Evolutionary conservation across 176 grass and related monocot species (phyloP).

Genomic region (Cymbopogon citratus): DNA sequence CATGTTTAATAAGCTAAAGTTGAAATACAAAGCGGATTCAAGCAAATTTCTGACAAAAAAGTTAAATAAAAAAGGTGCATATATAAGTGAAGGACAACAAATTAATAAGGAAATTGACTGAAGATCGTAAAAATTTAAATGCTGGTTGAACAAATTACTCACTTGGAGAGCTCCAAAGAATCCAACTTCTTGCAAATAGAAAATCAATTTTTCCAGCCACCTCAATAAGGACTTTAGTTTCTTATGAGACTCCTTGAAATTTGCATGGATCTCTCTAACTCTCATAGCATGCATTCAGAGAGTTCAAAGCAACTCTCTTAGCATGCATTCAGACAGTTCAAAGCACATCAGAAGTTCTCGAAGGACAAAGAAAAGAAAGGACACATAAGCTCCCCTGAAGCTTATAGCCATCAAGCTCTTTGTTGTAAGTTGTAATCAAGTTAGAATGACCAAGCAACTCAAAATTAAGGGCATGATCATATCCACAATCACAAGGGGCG

Average conservation of each 20-base stretch:
- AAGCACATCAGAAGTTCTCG: conserved; percentile 1
- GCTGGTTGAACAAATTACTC: conserved; percentile 14
- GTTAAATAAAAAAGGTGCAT: no score
- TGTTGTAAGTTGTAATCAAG: conserved; percentile 37
- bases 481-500: no score
- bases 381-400: conserved; percentile 44
- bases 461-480: no score
- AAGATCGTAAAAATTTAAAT: not conserved
- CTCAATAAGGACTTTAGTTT: conserved; percentile 62
- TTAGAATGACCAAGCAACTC: conserved; percentile 1
- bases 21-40: no score
- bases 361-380: not conserved
- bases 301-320: no score
- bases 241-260: conserved; percentile 64
- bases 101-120: no score
- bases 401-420: conserved; percentile 63
- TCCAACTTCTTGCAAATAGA: conserved; percentile 87
- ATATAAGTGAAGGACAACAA: no score
- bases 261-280: conserved; percentile 48
- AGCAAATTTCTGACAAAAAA: no score
- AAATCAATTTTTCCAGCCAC: conserved; percentile 73
- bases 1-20: no score
- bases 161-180: conserved; percentile 80
- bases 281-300: conserved; percentile 52
- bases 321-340: no score